A percentile compares a stretch with the other conserved stretches of the same genome.
Conservation (phyloP, 441 rosid genomes). For the Brassica hybrid region DNA sequence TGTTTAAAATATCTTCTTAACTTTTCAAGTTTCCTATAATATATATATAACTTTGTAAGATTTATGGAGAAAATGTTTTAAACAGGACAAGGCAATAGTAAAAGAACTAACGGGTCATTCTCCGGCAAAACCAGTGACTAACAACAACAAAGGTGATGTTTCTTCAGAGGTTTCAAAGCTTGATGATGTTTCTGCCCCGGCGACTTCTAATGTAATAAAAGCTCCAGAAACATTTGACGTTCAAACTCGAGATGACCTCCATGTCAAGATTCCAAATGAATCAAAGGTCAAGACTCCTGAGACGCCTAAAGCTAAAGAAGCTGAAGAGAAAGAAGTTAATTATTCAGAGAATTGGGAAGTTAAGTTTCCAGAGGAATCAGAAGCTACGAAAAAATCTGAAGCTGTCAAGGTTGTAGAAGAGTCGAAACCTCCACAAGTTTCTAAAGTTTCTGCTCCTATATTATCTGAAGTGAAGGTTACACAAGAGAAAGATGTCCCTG, state of each 20-base stretch:
- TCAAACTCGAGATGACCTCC: constrained; percentile 29
- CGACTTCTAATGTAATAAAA: not conserved
- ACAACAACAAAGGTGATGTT: constrained; percentile 4
- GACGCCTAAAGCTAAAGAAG: constrained; percentile 24
- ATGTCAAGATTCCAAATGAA: constrained; percentile 30
- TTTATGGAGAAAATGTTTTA: not conserved
- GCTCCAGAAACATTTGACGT: constrained; percentile 28
- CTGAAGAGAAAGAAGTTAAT: not conserved
- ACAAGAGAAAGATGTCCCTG: constrained; percentile 9
- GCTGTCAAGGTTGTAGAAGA: constrained; percentile 15
- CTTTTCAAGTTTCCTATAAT: not conserved
- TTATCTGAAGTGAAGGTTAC: constrained; percentile 18
- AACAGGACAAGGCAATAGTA: constrained; percentile 14
- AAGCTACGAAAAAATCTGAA: constrained; percentile 14
- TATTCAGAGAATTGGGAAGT: constrained; percentile 36
- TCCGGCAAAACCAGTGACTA: constrained; percentile 11
- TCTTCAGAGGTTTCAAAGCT: constrained; percentile 27
- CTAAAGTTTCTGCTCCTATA: not conserved
- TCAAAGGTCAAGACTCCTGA: constrained; percentile 30
- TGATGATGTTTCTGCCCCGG: not conserved
- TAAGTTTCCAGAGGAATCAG: constrained; percentile 36
- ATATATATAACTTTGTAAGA: constrained; percentile 19
- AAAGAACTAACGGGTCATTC: constrained; percentile 13
- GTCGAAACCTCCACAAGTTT: not conserved
- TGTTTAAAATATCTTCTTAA: not conserved